phyloP scores from a whole-genome alignment of 495 filamentous ascomycete species.

The Daldinia grandis region DNA sequence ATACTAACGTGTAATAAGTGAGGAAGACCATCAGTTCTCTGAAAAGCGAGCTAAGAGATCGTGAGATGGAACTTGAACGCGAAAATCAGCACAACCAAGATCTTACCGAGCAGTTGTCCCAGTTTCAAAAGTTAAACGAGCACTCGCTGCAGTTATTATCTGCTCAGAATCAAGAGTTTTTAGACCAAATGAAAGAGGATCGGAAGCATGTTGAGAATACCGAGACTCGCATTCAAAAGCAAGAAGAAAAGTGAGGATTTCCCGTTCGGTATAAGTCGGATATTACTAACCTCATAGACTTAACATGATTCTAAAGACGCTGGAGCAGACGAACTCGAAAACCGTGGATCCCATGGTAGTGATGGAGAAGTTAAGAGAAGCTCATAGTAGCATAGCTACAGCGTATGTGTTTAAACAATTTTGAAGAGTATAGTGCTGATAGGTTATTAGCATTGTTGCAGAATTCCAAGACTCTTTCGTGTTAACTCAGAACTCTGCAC shows the following conservation, averaged over 20 bases:
- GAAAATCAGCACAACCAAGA: slow-evolving; percentile 38
- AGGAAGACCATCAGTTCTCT: slow-evolving; percentile 40
- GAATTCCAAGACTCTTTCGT: slow-evolving; percentile 10
- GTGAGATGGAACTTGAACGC: slow-evolving; percentile 42
- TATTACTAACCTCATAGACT: slow-evolving; percentile 31
- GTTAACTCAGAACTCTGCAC: not conserved
- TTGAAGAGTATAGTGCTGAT: not conserved
- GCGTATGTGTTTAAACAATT: slow-evolving; percentile 20
- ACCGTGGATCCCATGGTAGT: slow-evolving; percentile 13
- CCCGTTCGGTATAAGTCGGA: not conserved
- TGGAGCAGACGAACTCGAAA: slow-evolving; percentile 23
- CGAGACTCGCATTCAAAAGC: slow-evolving; percentile 22
- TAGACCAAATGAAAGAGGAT: slow-evolving; percentile 40
- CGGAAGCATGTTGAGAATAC: slow-evolving; percentile 14
- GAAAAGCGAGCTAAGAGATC: slow-evolving; percentile 37
- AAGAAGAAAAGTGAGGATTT: slow-evolving; percentile 36
- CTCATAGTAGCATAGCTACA: slow-evolving; percentile 22
- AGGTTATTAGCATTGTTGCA: slow-evolving; percentile 8
- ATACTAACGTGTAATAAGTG: slow-evolving; percentile 37
- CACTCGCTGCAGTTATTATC: slow-evolving; percentile 40
- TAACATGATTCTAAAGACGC: slow-evolving; percentile 15
- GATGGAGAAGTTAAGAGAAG: slow-evolving; percentile 20
- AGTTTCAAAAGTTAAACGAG: slow-evolving; percentile 41
- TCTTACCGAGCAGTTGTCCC: slow-evolving; percentile 43
- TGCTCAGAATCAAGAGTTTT: slow-evolving; percentile 45